phyloP scores from a whole-genome alignment of 1,284 basidiomycete species.

The Trichosporon ovoides region DNA sequence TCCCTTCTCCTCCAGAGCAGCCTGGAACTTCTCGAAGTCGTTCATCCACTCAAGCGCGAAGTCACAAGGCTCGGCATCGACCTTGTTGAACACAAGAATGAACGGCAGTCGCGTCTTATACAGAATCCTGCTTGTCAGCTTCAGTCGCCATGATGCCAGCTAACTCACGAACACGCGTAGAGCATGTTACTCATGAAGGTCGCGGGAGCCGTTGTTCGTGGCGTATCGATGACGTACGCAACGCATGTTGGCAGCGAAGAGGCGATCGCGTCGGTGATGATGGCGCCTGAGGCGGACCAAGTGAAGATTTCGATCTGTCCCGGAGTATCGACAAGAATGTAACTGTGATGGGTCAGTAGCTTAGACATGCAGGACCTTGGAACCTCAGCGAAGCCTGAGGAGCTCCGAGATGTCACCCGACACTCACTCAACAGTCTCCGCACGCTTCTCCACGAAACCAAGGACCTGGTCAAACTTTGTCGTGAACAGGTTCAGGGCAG shows the following conservation, averaged over 20 bases:
- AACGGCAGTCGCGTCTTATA: conserved; percentile 99
- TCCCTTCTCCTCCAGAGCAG: conserved; percentile 57
- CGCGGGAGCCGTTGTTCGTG: conserved; percentile 86
- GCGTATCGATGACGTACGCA: conserved; percentile 97
- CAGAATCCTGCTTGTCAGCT: conserved; percentile 65
- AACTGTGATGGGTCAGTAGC: conserved; percentile 54
- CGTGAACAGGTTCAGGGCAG: conserved; percentile 94
- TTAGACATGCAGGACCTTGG: too few species aligned
- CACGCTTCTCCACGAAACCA: conserved; percentile 82
- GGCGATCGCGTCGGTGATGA: conserved; percentile 97
- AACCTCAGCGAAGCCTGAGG: too few species aligned
- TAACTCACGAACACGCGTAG: conserved; percentile 87
- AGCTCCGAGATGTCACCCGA: too few species aligned
- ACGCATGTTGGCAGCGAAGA: conserved; percentile 88
- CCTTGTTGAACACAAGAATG: conserved; percentile 98
- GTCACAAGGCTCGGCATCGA: conserved; percentile 74
- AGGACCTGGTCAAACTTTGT: conserved; percentile 99
- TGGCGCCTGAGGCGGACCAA: conserved; percentile 97
- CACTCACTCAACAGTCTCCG: conserved; percentile 76
- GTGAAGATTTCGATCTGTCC: conserved; percentile 99
- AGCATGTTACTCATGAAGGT: conserved; percentile 99
- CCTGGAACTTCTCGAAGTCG: conserved; percentile 76
- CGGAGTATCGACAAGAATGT: conserved; percentile 93
- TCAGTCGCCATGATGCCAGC: neutral
- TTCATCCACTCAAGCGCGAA: conserved; percentile 98